Evolutionary conservation across 139 green algal species (phyloP), one percentile per base, ranked within the genome.

Genomic region (Chlorella sp.): DNA sequence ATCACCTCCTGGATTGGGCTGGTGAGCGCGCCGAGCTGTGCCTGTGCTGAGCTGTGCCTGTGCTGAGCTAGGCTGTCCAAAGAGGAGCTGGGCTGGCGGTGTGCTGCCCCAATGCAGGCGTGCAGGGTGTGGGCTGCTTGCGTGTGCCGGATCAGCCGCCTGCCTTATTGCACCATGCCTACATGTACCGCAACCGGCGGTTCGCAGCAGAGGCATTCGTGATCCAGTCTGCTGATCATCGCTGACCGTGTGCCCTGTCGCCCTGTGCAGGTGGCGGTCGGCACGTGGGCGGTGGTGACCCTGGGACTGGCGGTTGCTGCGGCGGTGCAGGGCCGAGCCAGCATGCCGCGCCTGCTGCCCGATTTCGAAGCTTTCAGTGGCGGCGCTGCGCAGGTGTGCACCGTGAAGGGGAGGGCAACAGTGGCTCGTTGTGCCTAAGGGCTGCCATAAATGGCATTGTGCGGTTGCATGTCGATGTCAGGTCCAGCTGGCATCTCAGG

Each of bases 261-360:
- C 13, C 38, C 69, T 14, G 30, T 40, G 74, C 74, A 84, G 73
- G 64, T 82, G 48, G 65, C 48, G 81, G 79, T 86, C n/a, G 30
- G 22, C 3, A 44, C 54, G 22, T 89, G 85, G 85, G 76, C 62
- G 44, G 40, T 8, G 26, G 51, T 86, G 32, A 89, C 85, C 17
- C 17, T 65, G 26, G 51, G 41, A 28, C 74, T 85, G 32, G 85
- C 74, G 14, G 73, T 41, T 11, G 46, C 58, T 2, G 78, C 77
- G 34, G 44, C 5, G n/a, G 60, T 44, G 4, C 28, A 81, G 48
- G 84, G 84, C 32, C 0, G 32, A 24, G 56, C 65, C 8, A 62
- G 67, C 41, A 40, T 36, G 11, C 28, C 81, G 32, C n/a, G 17
- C 32, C 80, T 34, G 84, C 48, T 73, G 62, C 84, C 84, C 1